phyloP scores from a whole-genome alignment of 2,329 filamentous ascomycete species.

The Blastomyces percursus region DNA sequence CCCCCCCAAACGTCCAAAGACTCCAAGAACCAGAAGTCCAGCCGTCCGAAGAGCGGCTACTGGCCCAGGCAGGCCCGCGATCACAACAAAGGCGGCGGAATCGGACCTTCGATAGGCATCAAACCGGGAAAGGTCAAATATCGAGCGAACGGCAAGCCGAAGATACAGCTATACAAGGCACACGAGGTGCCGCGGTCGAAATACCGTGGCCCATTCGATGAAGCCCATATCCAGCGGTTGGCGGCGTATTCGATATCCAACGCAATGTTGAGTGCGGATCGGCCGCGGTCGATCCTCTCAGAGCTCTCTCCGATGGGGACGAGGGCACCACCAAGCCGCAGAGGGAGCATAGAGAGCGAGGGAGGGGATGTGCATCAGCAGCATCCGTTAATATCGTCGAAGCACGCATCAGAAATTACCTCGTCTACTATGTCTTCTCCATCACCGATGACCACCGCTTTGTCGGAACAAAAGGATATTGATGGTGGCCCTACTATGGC shows the following conservation, averaged over 20 bases:
- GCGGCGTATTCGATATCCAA: constrained; percentile 34
- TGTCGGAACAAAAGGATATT: not conserved
- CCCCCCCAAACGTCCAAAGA: not conserved
- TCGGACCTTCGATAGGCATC: not conserved
- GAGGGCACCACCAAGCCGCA: constrained; percentile 7
- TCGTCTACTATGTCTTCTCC: not conserved
- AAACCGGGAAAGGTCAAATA: constrained; percentile 7
- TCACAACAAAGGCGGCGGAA: not conserved
- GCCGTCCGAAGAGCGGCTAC: not conserved
- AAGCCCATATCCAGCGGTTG: constrained; percentile 33
- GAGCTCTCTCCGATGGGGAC: constrained; percentile 28
- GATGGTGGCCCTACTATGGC: not conserved
- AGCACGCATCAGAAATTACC: not conserved
- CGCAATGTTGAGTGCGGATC: constrained; percentile 24
- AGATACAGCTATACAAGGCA: constrained; percentile 40
- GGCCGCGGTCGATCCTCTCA: constrained; percentile 26
- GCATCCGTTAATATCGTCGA: not conserved
- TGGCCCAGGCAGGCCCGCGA: not conserved
- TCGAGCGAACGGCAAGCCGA: constrained; percentile 23
- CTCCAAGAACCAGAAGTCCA: constrained; percentile 8
- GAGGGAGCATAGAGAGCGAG: constrained; percentile 3
- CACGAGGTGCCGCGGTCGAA: constrained; percentile 40
- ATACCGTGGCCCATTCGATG: constrained; percentile 39
- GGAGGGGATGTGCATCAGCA: not conserved
- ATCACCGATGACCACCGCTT: not conserved